These are phyloP conservation scores for Thraustochytrium striatum DNA, from an alignment of 352 stramenopile genomes.

Conservation along the genomic window DNA sequence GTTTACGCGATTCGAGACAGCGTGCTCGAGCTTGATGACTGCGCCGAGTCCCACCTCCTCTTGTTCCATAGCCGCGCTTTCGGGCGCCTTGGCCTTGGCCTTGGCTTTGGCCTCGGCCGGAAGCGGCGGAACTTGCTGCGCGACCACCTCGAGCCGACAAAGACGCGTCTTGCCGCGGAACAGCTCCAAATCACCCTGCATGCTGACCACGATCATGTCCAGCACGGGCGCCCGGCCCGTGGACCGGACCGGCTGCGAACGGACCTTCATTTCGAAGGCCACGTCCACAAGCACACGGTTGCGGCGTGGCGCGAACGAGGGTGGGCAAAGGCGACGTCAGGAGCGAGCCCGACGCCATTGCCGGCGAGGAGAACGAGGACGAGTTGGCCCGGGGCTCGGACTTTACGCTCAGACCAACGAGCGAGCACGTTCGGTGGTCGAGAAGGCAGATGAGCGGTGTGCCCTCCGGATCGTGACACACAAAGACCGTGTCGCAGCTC, in stretches of 20 bases:
- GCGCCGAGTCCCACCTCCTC: neutral
- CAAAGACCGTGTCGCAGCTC: neutral
- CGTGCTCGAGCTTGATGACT: neutral
- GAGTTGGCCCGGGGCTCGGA: neutral
- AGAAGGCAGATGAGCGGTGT: slow-evolving; percentile 26
- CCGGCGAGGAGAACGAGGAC: neutral
- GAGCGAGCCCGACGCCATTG: neutral
- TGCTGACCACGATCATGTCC: neutral
- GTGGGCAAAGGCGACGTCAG: slow-evolving; percentile 11
- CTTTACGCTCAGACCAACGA: neutral
- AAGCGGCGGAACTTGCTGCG: neutral
- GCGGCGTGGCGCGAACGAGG: neutral
- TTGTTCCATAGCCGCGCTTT: neutral
- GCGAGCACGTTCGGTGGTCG: neutral
- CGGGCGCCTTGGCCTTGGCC: neutral
- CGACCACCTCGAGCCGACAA: slow-evolving; percentile 2
- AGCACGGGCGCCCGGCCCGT: neutral
- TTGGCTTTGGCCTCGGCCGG: neutral
- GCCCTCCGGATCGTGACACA: neutral
- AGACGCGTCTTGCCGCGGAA: neutral
- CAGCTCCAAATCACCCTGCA: neutral
- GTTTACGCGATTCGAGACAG: slow-evolving; percentile 39
- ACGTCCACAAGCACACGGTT: neutral
- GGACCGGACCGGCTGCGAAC: neutral
- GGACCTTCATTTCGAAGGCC: neutral